These are phyloP conservation scores for Asparagopsis taxiformis DNA, from an alignment of 31 red algal species.

Conservation along the genomic window DNA sequence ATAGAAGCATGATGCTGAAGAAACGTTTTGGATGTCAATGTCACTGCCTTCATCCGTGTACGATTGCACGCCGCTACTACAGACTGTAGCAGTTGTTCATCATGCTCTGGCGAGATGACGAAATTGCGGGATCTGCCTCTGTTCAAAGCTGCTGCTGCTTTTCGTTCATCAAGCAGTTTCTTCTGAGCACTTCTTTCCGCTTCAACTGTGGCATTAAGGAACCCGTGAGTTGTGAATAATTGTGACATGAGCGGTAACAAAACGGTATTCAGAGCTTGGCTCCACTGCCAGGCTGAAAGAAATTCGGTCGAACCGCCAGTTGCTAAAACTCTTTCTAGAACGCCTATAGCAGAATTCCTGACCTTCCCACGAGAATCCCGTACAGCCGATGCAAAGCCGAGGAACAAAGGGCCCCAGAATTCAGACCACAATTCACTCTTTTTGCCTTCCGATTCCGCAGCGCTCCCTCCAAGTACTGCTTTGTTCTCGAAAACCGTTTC, in stretches of 20 bases:
- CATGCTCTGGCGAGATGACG: conserved; percentile 47
- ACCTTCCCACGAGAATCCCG: conserved; percentile 66
- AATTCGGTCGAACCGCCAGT: conserved; percentile 50
- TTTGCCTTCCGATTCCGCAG: neutral
- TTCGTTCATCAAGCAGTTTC: conserved; percentile 47
- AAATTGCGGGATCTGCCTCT: conserved; percentile 29
- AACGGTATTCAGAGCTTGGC: conserved; percentile 51
- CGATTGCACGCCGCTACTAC: conserved; percentile 68
- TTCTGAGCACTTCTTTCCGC: conserved; percentile 65
- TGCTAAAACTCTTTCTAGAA: conserved; percentile 73
- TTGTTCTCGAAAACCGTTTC: neutral
- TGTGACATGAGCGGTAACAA: conserved; percentile 73
- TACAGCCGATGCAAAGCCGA: conserved; percentile 58
- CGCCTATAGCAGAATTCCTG: conserved; percentile 70
- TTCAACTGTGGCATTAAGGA: conserved; percentile 54
- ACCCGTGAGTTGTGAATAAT: conserved; percentile 64
- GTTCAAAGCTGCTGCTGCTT: conserved; percentile 1
- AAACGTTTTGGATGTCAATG: conserved; percentile 74
- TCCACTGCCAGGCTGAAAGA: conserved; percentile 65
- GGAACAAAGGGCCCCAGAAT: conserved; percentile 76
- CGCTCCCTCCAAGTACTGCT: neutral
- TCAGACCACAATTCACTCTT: conserved; percentile 63
- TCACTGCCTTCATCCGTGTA: conserved; percentile 61
- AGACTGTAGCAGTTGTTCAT: conserved; percentile 58
- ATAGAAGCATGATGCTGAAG: conserved; percentile 86